Conservation (phyloP, 2,329 filamentous ascomycete species). For the Colletotrichum spinosum region DNA sequence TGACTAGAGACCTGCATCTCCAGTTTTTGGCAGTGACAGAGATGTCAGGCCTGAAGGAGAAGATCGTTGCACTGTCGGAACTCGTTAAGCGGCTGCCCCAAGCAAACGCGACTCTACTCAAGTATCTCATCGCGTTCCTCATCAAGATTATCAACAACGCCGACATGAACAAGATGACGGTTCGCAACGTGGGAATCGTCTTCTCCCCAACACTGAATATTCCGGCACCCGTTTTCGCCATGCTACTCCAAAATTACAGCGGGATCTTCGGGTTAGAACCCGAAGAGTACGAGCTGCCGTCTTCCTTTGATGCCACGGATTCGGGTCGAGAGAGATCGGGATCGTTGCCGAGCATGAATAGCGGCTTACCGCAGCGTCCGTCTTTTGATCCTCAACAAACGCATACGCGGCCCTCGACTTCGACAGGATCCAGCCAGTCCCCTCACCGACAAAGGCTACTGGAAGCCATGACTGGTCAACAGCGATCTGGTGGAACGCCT, state of each 20-base stretch:
- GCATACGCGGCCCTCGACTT: slow-evolving; percentile 59
- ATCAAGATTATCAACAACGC: slow-evolving; percentile 93
- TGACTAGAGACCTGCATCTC: slow-evolving; percentile 90
- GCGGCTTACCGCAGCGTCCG: slow-evolving; percentile 43
- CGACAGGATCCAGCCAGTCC: slow-evolving; percentile 58
- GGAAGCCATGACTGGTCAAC: slow-evolving; percentile 51
- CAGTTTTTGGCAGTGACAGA: slow-evolving; percentile 90
- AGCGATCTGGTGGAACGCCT: slow-evolving; percentile 54
- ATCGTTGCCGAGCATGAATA: slow-evolving; percentile 36
- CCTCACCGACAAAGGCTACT: slow-evolving; percentile 63
- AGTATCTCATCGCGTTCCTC: slow-evolving; percentile 87
- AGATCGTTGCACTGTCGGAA: slow-evolving; percentile 79
- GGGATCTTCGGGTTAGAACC: slow-evolving; percentile 83
- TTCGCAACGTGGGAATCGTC: slow-evolving; percentile 96
- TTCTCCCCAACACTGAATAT: slow-evolving; percentile 98
- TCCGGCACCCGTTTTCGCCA: slow-evolving; percentile 90
- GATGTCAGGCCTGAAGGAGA: slow-evolving; percentile 78
- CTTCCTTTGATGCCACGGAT: slow-evolving; percentile 50
- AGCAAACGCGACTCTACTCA: slow-evolving; percentile 83
- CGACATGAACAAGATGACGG: slow-evolving; percentile 96
- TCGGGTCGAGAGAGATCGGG: slow-evolving; percentile 42
- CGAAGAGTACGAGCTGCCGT: slow-evolving; percentile 70
- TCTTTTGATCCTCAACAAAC: slow-evolving; percentile 46
- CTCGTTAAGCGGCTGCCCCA: slow-evolving; percentile 84
- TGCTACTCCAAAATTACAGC: slow-evolving; percentile 92